These are phyloP conservation scores for Oryza glaberrima DNA, from an alignment of 176 grass and related monocot genomes.

Conservation along the genomic window DNA sequence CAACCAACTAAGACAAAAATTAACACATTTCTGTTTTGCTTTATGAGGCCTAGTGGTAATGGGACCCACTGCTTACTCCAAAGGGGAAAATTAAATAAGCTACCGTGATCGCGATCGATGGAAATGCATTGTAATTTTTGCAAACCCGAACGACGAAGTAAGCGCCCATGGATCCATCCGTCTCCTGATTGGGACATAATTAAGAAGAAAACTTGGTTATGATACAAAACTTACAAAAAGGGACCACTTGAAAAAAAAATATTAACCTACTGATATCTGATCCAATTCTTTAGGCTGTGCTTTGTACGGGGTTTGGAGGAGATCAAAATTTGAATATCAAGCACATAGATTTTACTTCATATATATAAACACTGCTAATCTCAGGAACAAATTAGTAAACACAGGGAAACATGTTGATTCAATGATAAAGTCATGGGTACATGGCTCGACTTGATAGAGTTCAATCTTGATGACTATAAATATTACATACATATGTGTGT, in stretches of 20 bases:
- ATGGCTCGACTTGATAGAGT: too few species aligned
- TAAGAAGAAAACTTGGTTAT: not conserved
- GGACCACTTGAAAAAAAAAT: not conserved
- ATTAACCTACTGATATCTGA: not conserved
- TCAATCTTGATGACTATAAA: too few species aligned
- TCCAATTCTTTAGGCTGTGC: too few species aligned
- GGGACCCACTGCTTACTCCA: not conserved
- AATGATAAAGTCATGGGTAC: too few species aligned
- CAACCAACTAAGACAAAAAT: not conserved
- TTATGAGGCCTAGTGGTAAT: not conserved
- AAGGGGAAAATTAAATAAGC: slow-evolving; percentile 13
- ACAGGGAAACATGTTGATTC: too few species aligned
- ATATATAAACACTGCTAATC: not conserved
- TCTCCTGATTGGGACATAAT: slow-evolving; percentile 18
- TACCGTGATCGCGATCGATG: not conserved
- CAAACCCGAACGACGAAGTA: slow-evolving; percentile 16
- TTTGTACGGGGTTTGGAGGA: not conserved
- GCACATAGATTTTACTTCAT: not conserved
- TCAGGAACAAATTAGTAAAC: too few species aligned
- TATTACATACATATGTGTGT: too few species aligned
- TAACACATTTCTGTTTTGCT: not conserved
- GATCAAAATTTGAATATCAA: not conserved
- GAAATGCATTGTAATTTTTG: not conserved
- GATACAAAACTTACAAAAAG: slow-evolving; percentile 10
- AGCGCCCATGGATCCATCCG: not conserved